These are phyloP conservation scores for Phytopythium aichiense DNA, from an alignment of 352 stramenopile species.

Conservation along the genomic window DNA sequence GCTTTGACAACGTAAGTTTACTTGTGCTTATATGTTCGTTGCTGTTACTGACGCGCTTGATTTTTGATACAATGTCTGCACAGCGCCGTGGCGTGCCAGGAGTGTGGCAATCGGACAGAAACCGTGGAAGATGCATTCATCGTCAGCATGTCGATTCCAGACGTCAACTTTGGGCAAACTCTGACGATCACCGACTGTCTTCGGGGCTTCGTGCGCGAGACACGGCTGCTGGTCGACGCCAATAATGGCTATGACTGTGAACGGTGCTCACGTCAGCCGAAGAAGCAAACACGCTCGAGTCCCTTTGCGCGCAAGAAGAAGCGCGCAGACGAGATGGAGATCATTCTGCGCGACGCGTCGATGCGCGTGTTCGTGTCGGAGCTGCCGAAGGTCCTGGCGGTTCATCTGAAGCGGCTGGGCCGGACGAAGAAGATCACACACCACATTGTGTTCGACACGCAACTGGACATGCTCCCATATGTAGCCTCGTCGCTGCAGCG, in stretches of 20 bases:
- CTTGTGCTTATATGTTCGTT: not conserved
- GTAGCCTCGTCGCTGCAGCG: slow-evolving; percentile 12
- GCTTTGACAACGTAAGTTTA: slow-evolving; percentile 42
- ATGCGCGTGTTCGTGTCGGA: slow-evolving; percentile 52
- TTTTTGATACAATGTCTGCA: not conserved
- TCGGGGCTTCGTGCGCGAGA: slow-evolving; percentile 42
- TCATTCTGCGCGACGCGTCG: slow-evolving; percentile 39
- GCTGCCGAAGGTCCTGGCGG: slow-evolving; percentile 49
- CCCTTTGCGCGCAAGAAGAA: slow-evolving; percentile 29
- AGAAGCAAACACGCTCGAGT: slow-evolving; percentile 17
- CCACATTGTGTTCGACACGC: slow-evolving; percentile 54
- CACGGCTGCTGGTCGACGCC: slow-evolving; percentile 33
- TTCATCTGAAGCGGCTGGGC: slow-evolving; percentile 65
- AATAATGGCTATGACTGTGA: slow-evolving; percentile 76
- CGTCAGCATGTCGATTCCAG: slow-evolving; percentile 51
- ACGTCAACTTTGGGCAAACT: slow-evolving; percentile 8
- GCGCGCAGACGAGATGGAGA: slow-evolving; percentile 20
- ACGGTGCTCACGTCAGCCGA: slow-evolving; percentile 44
- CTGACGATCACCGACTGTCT: slow-evolving; percentile 43
- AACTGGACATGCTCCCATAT: not conserved
- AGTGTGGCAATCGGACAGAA: slow-evolving; percentile 44
- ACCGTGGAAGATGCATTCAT: slow-evolving; percentile 62
- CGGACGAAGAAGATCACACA: slow-evolving; percentile 58
- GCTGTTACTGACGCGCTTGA: not conserved
- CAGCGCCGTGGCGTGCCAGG: slow-evolving; percentile 39